A percentile compares a stretch with the other conserved stretches of the same genome.
Evolutionary conservation across 2,329 filamentous ascomycete genomes (phyloP).

Genomic region (Grosmannia clavigera): DNA sequence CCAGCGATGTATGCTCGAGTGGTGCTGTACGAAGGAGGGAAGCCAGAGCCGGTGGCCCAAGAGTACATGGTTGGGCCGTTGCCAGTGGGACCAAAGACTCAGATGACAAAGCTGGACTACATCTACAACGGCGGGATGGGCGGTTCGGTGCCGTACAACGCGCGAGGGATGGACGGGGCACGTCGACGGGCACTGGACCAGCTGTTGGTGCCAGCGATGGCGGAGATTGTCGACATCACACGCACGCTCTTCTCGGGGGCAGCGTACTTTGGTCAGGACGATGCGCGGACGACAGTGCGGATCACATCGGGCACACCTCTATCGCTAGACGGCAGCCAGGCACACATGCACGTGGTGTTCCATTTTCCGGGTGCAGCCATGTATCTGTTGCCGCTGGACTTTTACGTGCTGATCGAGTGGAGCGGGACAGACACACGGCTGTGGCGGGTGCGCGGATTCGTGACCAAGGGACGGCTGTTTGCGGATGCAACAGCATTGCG

Average conservation of each 20-base stretch:
- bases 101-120: slow-evolving; percentile 26
- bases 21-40: slow-evolving; percentile 32
- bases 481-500: slow-evolving; percentile 21
- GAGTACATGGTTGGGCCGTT: slow-evolving; percentile 38
- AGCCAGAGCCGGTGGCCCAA: slow-evolving; percentile 27
- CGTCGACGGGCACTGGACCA: slow-evolving; percentile 21
- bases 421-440: slow-evolving; percentile 29
- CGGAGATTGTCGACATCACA: slow-evolving; percentile 27
- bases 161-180: slow-evolving; percentile 20
- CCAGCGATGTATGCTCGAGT: slow-evolving; percentile 32
- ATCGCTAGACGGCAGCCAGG: slow-evolving; percentile 27
- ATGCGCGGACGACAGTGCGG: slow-evolving; percentile 19
- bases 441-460: slow-evolving; percentile 29
- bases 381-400: slow-evolving; percentile 30
- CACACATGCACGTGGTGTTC: slow-evolving; percentile 29
- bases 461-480: slow-evolving; percentile 28
- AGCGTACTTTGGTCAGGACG: slow-evolving; percentile 19
- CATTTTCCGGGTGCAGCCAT: slow-evolving; percentile 24
- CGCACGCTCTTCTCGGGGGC: slow-evolving; percentile 23
- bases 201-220: slow-evolving; percentile 22
- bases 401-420: slow-evolving; percentile 30
- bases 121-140: slow-evolving; percentile 29
- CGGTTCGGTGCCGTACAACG: slow-evolving; percentile 23
- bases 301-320: slow-evolving; percentile 23
- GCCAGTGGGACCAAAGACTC: slow-evolving; percentile 26